phyloP scores from a whole-genome alignment of 371 early-diverging fungal species.

The Mucor indicus region DNA sequence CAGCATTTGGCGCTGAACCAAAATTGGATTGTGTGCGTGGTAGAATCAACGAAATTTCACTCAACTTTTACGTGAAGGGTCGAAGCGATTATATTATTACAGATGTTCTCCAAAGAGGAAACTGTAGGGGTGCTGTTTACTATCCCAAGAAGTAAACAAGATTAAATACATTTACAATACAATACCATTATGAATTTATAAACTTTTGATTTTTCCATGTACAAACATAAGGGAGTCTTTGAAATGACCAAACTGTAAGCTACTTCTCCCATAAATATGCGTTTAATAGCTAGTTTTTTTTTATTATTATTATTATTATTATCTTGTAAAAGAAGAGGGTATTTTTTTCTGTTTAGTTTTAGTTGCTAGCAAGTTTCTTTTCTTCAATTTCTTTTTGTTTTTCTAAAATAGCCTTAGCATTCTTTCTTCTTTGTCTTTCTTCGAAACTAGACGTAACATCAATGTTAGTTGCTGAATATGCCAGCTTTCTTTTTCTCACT shows the following conservation, averaged over 20 bases:
- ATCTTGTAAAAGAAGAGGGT: no score
- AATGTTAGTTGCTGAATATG: background rate
- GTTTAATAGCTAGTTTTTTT: no score
- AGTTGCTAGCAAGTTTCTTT: no score
- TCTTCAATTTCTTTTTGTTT: slow-evolving; percentile 63
- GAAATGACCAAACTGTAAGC: no score
- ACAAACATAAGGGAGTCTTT: no score
- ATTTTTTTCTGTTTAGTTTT: no score
- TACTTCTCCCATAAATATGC: no score
- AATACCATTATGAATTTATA: background rate
- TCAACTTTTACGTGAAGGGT: slow-evolving; percentile 44
- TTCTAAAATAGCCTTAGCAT: slow-evolving; percentile 64
- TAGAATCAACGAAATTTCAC: slow-evolving; percentile 27
- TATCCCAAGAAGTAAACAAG: slow-evolving; percentile 34
- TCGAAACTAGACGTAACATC: slow-evolving; percentile 40
- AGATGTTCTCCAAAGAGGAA: slow-evolving; percentile 23
- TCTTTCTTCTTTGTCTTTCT: slow-evolving; percentile 75
- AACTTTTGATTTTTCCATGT: no score
- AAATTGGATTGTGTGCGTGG: slow-evolving; percentile 33
- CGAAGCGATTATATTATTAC: slow-evolving; percentile 33
- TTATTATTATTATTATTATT: no score
- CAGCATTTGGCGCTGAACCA: slow-evolving; percentile 22
- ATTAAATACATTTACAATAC: slow-evolving; percentile 3
- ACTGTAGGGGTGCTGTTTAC: slow-evolving; percentile 33
- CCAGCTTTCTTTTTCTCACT: slow-evolving; percentile 7